Conservation (phyloP, 306 rosid genomes). For the Medicago lupulina region DNA sequence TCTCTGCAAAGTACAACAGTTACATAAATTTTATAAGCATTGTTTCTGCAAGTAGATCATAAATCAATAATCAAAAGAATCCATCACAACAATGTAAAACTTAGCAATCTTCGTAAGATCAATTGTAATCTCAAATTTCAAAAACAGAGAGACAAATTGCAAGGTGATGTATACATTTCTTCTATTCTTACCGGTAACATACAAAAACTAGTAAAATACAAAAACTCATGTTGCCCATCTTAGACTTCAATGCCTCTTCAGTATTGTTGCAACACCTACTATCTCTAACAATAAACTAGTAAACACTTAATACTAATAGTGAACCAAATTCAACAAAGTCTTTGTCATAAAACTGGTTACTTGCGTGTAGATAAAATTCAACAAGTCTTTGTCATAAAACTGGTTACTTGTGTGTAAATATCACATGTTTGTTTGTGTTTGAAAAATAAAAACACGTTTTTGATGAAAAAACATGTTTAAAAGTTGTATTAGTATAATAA, state of each 20-base stretch:
- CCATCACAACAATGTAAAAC: constrained; percentile 18
- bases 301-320: background rate
- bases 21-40: constrained; percentile 39
- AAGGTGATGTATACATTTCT: constrained; percentile 2
- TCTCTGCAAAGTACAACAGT: constrained; percentile 55
- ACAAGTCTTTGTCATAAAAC: background rate
- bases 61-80: constrained; percentile 17
- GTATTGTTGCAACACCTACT: constrained; percentile 1
- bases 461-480: background rate
- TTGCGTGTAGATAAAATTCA: no score
- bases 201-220: constrained; percentile 27
- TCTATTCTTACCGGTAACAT: constrained; percentile 16
- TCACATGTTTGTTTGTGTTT: background rate
- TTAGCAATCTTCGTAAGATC: constrained; percentile 6
- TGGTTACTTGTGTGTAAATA: background rate
- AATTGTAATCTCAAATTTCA: constrained; percentile 22
- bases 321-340: constrained; percentile 25
- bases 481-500: background rate
- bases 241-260: background rate
- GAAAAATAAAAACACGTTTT: background rate
- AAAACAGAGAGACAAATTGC: constrained; percentile 12
- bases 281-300: constrained; percentile 17
- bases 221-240: constrained; percentile 18
- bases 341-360: background rate
- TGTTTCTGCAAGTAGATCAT: constrained; percentile 13